Evolutionary conservation across 2,329 filamentous ascomycete species (phyloP), one percentile per base, ranked within the genome.

Genomic region (Trichoderma simmonsii): DNA sequence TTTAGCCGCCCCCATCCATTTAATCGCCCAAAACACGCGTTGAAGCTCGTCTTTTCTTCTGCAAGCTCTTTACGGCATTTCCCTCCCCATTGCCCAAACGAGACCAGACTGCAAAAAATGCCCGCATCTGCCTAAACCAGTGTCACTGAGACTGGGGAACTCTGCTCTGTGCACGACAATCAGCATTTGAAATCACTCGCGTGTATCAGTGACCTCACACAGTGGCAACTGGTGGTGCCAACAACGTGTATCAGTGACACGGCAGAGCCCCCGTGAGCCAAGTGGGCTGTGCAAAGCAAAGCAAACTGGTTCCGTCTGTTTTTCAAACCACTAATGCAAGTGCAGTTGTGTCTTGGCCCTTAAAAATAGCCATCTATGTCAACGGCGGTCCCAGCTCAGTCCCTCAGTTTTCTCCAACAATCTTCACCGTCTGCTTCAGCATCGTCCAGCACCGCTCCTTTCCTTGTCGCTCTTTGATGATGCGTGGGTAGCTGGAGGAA

Each of bases 231-330:
- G 32, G 3, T n/a, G 28, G 28, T 32, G 30, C 26, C 8, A n/a
- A 28, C 26, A 24, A 12, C 56, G 21, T 24, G 65, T 68, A 60
- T 59, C 34, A 28, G 39, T 15, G 26, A 48, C 54, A 24, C 28
- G 32, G 3, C 61, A 21, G 30, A 26, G 43, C 11, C 32, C 62
- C 26, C 62, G 28, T 65, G 62, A 51, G 26, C 34, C 39, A 61
- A 69, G 57, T 69, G 66, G 66, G 66, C 66, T 69, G 66, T 69
- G 66, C 66, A 69, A 32, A 48, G 56, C 34, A 61, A 30, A 30
- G 43, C 62, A 65, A 65, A 65, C 32, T 59, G 65, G 56, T 32
- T 30, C 65, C 56, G 54, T 68, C 63, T 64, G 2, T 57, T 59
- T 24, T 32, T 39, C 66, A 61, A 54, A 61, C 36, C 36, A 69